Evolutionary conservation across 2,329 filamentous ascomycete species (phyloP), one percentile per base, ranked within the genome.

Genomic region (Colletotrichum tabaci): DNA sequence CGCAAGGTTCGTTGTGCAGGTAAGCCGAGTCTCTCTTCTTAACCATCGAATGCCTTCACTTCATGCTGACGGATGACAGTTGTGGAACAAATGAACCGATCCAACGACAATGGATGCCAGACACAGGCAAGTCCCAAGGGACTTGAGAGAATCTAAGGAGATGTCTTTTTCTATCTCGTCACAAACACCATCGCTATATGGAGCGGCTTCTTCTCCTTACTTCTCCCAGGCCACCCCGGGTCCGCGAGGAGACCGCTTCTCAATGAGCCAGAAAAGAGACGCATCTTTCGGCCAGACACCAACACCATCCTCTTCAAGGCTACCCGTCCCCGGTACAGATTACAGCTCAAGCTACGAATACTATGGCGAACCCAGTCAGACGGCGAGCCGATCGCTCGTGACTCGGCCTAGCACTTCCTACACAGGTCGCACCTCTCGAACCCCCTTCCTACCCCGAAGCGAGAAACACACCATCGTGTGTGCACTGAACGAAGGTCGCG

Each of bases 401-500:
- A 78, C 76, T 5, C 77, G 81, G 1, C 77, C 82, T 21, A 84
- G 80, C n/a, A 85, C 83, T 8, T 76, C 82, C 1, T 84, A 69
- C 26, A 65, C 84, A 3, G 83, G 85, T 10, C 83, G 85, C 50
- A 85, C 82, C 62, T 87, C 87, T 40, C 82, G 83, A 7, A 77
- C 80, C 73, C 72, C 82, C 84, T 9, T 75, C 87, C 8, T 72
- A 86, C 86, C 60, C 81, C 82, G 35, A 9, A 83, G 82, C 15
- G 88, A 89, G 42, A 80, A 82, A 30, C 92, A 96, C 76, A 90
- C 93, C 73, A 90, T 98, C 65, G 86, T 98, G n/a, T 98, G 96
- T 80, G 95, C 96, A 4, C 83, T 98, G 60, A 94, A 91, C 76
- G 95, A 98, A 80, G 94, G 94, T 53, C 92, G 95, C n/a, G 94